These are phyloP conservation scores for Lathyrus sativus DNA, from an alignment of 306 rosid genomes.

Conservation along the genomic window DNA sequence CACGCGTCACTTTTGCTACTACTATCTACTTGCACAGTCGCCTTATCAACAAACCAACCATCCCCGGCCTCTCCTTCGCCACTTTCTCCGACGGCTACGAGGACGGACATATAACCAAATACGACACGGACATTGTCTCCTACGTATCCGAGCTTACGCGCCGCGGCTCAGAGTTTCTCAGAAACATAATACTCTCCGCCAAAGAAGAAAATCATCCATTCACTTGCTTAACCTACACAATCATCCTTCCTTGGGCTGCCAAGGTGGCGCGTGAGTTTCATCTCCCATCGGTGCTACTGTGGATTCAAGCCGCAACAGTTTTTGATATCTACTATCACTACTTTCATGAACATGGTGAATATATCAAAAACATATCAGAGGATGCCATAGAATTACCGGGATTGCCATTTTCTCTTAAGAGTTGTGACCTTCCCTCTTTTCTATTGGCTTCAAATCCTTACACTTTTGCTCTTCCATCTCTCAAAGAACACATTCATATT, in stretches of 20 bases:
- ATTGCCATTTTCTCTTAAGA: constrained; percentile 24
- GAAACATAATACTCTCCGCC: constrained; percentile 23
- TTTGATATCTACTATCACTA: constrained; percentile 47
- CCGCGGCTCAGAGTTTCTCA: constrained; percentile 36
- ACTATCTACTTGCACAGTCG: constrained; percentile 33
- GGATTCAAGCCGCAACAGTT: constrained; percentile 51
- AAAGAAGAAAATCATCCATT: constrained; percentile 33
- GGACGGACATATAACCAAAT: constrained; percentile 1
- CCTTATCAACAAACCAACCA: constrained; percentile 22
- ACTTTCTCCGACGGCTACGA: constrained; percentile 55
- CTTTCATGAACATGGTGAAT: constrained; percentile 33
- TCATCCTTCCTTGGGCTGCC: constrained; percentile 46
- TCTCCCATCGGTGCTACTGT: constrained; percentile 38
- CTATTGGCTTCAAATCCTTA: not conserved
- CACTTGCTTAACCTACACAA: constrained; percentile 42
- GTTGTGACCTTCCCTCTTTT: constrained; percentile 44
- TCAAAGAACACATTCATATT: constrained; percentile 34
- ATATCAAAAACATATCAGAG: not conserved
- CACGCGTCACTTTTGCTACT: constrained; percentile 45
- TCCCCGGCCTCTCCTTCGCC: constrained; percentile 37
- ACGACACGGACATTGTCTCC: not conserved
- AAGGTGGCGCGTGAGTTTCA: constrained; percentile 39
- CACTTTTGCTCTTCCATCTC: constrained; percentile 29
- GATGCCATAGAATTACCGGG: constrained; percentile 39
- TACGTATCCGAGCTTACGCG: constrained; percentile 41